A percentile compares a stretch with the other conserved stretches of the same genome.
phyloP scores from a whole-genome alignment of 768 basidiomycete species.

The Collybia mongolica region DNA sequence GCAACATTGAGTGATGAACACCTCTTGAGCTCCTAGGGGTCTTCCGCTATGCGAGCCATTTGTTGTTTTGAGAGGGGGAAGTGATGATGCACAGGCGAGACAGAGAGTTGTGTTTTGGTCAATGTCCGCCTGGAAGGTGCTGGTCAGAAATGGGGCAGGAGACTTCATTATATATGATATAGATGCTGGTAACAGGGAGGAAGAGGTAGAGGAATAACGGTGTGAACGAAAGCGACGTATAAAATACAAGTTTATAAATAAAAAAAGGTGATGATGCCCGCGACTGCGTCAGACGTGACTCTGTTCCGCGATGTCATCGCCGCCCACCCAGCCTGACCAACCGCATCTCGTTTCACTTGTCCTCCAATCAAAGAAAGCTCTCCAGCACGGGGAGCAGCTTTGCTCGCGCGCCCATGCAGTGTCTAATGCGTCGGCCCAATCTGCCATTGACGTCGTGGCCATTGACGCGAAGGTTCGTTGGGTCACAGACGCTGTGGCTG shows the following conservation, averaged over 20 bases:
- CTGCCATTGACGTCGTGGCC: conserved; percentile 69
- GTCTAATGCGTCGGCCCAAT: conserved; percentile 65
- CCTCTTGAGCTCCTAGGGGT: conserved; percentile 7
- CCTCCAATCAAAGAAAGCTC: conserved; percentile 78
- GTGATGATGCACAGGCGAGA: conserved; percentile 60
- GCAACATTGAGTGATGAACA: conserved; percentile 66
- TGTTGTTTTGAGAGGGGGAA: conserved; percentile 36
- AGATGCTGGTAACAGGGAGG: neutral
- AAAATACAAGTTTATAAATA: no score
- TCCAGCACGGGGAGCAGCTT: conserved; percentile 74
- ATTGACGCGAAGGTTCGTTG: conserved; percentile 80
- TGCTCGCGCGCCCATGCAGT: conserved; percentile 65
- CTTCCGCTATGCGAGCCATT: conserved; percentile 2
- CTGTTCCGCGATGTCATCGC: conserved; percentile 15
- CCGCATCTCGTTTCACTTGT: conserved; percentile 75
- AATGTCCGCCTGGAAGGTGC: conserved; percentile 8
- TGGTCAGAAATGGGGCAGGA: neutral
- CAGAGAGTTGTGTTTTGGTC: conserved; percentile 40
- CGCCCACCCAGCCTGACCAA: conserved; percentile 45
- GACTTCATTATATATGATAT: neutral
- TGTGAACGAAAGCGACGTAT: no score
- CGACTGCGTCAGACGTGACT: no score
- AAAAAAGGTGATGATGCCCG: no score
- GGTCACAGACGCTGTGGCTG: conserved; percentile 70
- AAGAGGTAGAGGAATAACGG: no score